Evolutionary conservation across 1,284 basidiomycete species (phyloP).

Genomic region (Moesziomyces parantarcticus): DNA sequence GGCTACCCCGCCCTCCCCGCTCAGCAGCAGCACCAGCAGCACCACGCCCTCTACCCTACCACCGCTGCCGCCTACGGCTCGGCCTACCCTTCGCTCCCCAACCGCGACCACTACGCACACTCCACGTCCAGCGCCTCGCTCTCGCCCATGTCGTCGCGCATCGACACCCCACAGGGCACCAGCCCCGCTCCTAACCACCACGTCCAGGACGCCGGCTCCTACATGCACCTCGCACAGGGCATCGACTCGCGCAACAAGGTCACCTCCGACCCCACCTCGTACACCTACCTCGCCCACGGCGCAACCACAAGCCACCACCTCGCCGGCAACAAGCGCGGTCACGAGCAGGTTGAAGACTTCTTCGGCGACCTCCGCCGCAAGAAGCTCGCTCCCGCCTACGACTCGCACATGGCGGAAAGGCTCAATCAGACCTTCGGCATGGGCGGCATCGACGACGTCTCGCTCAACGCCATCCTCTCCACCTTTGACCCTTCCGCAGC

Average conservation of each 20-base stretch:
- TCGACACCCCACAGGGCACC: conserved; percentile 53
- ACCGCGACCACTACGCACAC: conserved; percentile 42
- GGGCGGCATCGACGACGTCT: conserved; percentile 50
- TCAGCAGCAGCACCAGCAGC: conserved; percentile 19
- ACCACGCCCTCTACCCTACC: conserved; percentile 26
- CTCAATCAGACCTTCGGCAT: conserved; percentile 58
- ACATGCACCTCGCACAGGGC: conserved; percentile 42
- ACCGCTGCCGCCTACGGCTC: conserved; percentile 26
- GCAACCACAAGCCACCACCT: conserved; percentile 48
- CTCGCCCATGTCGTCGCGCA: conserved; percentile 56
- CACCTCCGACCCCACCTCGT: conserved; percentile 56
- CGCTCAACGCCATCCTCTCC: conserved; percentile 52
- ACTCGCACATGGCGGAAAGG: conserved; percentile 60
- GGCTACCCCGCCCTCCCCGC: conserved; percentile 35
- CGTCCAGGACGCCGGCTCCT: conserved; percentile 35
- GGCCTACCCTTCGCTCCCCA: conserved; percentile 22
- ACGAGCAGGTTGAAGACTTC: conserved; percentile 60
- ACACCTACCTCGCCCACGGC: conserved; percentile 55
- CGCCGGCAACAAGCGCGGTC: conserved; percentile 53
- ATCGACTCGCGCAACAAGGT: conserved; percentile 42
- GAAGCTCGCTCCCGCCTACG: conserved; percentile 61
- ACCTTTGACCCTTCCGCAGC: conserved; percentile 32
- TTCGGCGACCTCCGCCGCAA: conserved; percentile 60
- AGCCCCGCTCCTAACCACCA: conserved; percentile 34
- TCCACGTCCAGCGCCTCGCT: conserved; percentile 61